Conservation (phyloP, 2,329 filamentous ascomycete genomes). For the Trichoderma simmonsii region DNA sequence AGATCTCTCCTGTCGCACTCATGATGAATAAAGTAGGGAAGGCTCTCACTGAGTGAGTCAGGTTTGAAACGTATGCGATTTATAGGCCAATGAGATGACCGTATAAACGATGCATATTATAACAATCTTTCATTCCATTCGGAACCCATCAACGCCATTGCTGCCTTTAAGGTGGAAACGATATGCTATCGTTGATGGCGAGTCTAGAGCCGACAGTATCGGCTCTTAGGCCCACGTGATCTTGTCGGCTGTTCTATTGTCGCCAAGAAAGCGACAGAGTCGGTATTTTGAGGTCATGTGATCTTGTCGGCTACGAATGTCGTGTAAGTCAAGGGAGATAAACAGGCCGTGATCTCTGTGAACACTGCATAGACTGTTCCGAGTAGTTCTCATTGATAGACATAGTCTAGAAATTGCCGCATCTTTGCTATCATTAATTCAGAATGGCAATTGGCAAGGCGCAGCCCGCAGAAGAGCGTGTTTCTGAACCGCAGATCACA, state of each 20-base stretch:
- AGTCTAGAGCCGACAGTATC: neutral
- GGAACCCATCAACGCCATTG: neutral
- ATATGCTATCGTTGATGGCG: neutral
- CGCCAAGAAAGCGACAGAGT: neutral
- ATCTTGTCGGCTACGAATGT: neutral
- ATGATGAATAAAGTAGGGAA: neutral
- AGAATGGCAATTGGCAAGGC: neutral
- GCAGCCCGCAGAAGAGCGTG: neutral
- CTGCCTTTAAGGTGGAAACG: neutral
- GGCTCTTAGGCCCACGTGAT: neutral
- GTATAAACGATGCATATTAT: neutral
- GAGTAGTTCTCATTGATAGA: neutral
- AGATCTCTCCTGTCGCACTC: neutral
- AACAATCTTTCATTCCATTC: neutral
- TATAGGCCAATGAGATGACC: neutral
- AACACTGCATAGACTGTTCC: neutral
- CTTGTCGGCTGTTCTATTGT: neutral
- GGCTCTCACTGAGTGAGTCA: neutral
- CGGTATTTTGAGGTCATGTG: neutral
- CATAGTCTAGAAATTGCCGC: neutral
- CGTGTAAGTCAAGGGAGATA: neutral
- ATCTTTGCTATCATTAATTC: neutral
- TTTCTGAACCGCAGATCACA: neutral
- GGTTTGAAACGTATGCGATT: neutral
- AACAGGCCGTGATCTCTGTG: neutral